phyloP scores from a whole-genome alignment of 306 rosid genomes.

The Cucurbita argyrosperma region DNA sequence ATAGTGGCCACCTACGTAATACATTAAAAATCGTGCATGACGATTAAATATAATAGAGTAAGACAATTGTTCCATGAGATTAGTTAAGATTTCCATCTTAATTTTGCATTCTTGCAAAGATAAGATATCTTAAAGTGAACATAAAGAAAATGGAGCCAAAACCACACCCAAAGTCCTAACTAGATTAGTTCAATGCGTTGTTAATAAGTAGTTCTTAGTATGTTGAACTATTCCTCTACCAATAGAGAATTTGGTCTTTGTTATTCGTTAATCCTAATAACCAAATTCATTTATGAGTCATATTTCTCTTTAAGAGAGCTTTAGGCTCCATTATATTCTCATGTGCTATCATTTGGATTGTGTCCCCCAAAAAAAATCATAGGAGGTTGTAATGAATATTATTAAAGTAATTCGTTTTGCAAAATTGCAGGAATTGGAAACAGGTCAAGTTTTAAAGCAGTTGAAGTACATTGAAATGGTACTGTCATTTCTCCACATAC shows the following conservation, averaged over 20 bases:
- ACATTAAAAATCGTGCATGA: not conserved
- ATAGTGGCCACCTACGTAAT: not conserved
- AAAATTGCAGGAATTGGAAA: conserved; percentile 63
- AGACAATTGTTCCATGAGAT: not conserved
- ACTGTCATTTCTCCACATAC: conserved; percentile 5
- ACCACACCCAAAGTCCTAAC: not conserved
- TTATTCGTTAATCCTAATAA: not conserved
- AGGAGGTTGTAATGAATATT: not conserved
- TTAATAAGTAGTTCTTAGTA: not conserved
- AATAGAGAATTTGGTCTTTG: not conserved
- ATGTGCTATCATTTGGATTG: not conserved
- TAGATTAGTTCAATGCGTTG: not conserved
- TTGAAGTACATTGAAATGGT: conserved; percentile 74
- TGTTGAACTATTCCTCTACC: not conserved
- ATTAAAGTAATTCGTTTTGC: not conserved
- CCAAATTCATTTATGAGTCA: not conserved
- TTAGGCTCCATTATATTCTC: not conserved
- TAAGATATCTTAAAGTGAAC: not conserved
- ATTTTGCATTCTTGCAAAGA: not conserved
- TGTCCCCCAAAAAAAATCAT: not conserved
- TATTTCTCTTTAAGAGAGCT: not conserved
- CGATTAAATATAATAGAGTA: not conserved
- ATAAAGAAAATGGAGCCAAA: not conserved
- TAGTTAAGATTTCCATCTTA: not conserved
- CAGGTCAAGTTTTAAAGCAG: conserved; percentile 55